Conservation (phyloP, 495 filamentous ascomycete species). For the Penicillium atrosanguineum region DNA sequence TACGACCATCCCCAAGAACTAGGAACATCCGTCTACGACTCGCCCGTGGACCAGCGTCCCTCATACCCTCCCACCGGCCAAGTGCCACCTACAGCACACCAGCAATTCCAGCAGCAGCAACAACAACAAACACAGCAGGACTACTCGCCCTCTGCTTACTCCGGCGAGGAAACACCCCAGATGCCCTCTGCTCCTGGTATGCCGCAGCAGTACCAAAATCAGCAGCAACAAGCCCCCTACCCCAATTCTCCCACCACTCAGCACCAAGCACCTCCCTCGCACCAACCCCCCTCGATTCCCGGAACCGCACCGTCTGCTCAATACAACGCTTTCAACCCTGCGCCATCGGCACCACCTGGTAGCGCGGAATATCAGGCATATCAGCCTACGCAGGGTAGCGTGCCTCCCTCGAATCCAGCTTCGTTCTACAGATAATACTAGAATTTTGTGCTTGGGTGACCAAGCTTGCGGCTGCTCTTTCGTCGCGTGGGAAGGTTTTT, state of each 20-base stretch:
- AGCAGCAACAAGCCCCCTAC: constrained; percentile 42
- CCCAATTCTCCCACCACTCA: constrained; percentile 40
- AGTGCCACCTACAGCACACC: constrained; percentile 37
- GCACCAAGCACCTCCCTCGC: constrained; percentile 47
- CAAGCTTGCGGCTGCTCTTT: neutral
- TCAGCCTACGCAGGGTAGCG: constrained; percentile 37
- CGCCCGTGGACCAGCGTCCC: constrained; percentile 59
- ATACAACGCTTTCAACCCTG: constrained; percentile 38
- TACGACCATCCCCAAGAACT: constrained; percentile 81
- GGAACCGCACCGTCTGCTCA: constrained; percentile 41
- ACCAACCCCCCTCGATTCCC: constrained; percentile 44
- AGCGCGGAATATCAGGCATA: constrained; percentile 52
- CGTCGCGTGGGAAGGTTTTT: neutral
- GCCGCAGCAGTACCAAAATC: constrained; percentile 29
- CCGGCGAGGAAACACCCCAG: constrained; percentile 52
- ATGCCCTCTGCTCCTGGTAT: constrained; percentile 26
- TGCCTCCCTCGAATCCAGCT: constrained; percentile 37
- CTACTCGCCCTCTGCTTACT: constrained; percentile 60
- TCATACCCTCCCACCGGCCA: constrained; percentile 46
- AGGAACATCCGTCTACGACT: constrained; percentile 80
- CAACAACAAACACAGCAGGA: constrained; percentile 35
- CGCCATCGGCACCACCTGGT: constrained; percentile 31
- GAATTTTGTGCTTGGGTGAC: neutral
- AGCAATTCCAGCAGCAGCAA: constrained; percentile 40
- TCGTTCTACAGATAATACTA: constrained; percentile 40